phyloP scores from a whole-genome alignment of 805 yeast species.

The Lipomyces mesembrius region DNA sequence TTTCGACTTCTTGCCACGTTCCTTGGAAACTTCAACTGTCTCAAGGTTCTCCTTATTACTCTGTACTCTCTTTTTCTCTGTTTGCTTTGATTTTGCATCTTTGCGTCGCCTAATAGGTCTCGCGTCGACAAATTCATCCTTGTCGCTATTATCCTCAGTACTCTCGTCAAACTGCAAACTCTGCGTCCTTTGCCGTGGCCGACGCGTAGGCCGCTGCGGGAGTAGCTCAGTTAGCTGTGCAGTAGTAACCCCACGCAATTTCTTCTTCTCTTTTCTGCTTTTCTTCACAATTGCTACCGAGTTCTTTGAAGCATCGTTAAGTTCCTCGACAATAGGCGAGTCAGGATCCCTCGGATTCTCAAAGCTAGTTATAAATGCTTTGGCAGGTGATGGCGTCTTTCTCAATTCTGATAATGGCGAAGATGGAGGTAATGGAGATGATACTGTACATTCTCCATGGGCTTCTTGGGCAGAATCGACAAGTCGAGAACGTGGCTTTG shows the following conservation, averaged over 20 bases:
- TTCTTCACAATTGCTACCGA: neutral
- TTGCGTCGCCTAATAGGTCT: neutral
- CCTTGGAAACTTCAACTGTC: neutral
- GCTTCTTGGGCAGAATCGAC: neutral
- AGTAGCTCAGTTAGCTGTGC: conserved; percentile 28
- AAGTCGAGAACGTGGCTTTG: neutral
- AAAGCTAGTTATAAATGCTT: neutral
- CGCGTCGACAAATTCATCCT: neutral
- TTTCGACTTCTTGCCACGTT: neutral
- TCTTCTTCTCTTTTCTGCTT: conserved; percentile 4
- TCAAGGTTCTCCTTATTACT: conserved; percentile 3
- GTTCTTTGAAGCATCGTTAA: neutral
- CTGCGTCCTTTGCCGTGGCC: conserved; percentile 10
- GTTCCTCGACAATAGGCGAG: neutral
- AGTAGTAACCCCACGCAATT: conserved; percentile 12
- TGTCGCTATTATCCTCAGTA: conserved; percentile 2
- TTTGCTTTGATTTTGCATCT: neutral
- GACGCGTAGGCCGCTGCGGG: conserved; percentile 12
- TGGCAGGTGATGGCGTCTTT: conserved; percentile 9
- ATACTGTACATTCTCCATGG: neutral
- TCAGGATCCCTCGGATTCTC: neutral
- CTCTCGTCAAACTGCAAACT: conserved; percentile 12
- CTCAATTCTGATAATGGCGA: conserved; percentile 11
- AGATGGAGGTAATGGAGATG: conserved; percentile 7
- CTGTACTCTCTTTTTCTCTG: conserved; percentile 8